These are phyloP conservation scores for Kernera saxatilis DNA, from an alignment of 345 rosid species.

Conservation along the genomic window DNA sequence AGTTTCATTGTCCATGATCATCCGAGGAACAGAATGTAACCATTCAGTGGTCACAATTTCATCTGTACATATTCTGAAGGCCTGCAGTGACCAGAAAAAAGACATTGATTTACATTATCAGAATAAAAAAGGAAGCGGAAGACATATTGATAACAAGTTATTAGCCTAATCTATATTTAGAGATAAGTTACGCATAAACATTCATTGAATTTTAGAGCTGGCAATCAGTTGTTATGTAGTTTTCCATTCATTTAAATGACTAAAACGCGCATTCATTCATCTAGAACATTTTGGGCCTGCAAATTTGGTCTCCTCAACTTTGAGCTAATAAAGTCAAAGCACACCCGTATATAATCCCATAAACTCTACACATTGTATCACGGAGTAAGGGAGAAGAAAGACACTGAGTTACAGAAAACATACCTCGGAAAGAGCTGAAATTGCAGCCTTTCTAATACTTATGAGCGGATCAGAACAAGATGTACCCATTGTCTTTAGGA, in stretches of 20 bases:
- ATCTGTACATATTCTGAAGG: constrained; percentile 62
- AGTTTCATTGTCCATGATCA: constrained; percentile 76
- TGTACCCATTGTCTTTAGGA: constrained; percentile 71
- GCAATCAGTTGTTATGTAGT: neutral
- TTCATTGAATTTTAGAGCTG: neutral
- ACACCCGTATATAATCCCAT: neutral
- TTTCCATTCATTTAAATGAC: neutral
- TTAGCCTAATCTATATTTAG: neutral
- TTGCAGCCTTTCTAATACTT: constrained; percentile 86
- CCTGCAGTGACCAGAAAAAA: constrained; percentile 38
- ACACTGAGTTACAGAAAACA: constrained; percentile 15
- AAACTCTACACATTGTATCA: neutral
- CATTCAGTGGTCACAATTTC: constrained; percentile 65
- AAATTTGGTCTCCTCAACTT: neutral
- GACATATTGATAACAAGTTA: neutral
- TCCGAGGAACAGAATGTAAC: constrained; percentile 87
- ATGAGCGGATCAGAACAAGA: constrained; percentile 95
- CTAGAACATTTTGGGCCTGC: neutral
- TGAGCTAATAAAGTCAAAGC: neutral
- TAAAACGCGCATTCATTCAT: neutral
- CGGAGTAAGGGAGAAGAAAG: neutral
- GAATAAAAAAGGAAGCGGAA: neutral
- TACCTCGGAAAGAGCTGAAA: constrained; percentile 89
- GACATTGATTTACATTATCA: neutral
- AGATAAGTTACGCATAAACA: neutral